A percentile compares a stretch with the other conserved stretches of the same genome.
Conservation (phyloP, 176 grass and related monocot genomes). For the Phragmites australis region DNA sequence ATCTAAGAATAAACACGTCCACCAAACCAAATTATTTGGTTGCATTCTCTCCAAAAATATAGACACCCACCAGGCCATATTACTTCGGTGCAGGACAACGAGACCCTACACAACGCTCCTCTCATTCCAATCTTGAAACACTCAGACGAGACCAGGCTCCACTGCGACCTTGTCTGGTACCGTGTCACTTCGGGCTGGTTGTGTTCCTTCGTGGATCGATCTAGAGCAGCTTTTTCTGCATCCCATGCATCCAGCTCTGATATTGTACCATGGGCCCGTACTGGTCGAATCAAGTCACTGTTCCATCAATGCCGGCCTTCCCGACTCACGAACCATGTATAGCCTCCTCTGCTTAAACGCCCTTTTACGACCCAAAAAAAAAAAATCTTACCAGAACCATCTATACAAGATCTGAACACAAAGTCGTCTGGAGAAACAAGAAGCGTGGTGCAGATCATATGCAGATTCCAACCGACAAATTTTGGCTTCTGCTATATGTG, state of each 20-base stretch:
- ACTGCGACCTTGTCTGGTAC: constrained; percentile 28
- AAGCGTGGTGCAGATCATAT: not conserved
- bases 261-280: constrained; percentile 16
- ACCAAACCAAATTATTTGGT: too few species aligned
- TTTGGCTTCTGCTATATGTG: not conserved
- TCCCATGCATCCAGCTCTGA: not conserved
- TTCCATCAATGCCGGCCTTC: constrained; percentile 25
- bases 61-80: too few species aligned
- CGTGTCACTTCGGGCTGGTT: constrained; percentile 35
- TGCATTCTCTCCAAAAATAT: too few species aligned
- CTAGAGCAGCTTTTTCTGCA: not conserved
- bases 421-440: not conserved
- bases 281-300: not conserved
- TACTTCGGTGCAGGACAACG: too few species aligned
- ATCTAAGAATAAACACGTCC: too few species aligned
- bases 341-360: not conserved
- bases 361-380: not conserved
- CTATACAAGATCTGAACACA: not conserved
- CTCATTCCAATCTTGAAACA: constrained; percentile 49
- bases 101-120: not conserved
- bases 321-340: not conserved
- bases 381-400: not conserved
- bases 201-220: constrained; percentile 29
- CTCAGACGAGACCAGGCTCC: not conserved
- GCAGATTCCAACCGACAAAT: not conserved